Evolutionary conservation across 108 stramenopile species (phyloP), one percentile per base, ranked within the genome.

Genomic region (Halocafeteria seosinensis): DNA sequence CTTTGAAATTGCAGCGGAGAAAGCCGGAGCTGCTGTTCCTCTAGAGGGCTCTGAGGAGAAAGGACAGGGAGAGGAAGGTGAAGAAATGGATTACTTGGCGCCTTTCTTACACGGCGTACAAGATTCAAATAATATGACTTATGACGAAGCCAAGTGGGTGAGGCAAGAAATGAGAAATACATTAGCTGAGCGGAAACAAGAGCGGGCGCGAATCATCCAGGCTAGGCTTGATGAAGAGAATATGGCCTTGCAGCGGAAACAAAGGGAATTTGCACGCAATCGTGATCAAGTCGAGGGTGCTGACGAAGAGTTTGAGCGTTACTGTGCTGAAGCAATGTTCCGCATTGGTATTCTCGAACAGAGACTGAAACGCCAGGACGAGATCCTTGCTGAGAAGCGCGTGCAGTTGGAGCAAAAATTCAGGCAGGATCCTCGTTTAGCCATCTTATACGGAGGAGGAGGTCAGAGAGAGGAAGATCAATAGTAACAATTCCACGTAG

Each of bases 201-300:
- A 84, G 51, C 79, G 86, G 55, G 83, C 81, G 0, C 79, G 78
- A 36, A 83, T 87, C 35, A 84, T 84, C 38, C 78, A 80, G 75
- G 67, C 67, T 60, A 61, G 74, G n/a, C 61, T 84, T 50, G 69
- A 79, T 37, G 83, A 75, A 11, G 83, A 84, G 61, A 80, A 79
- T 25, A 38, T 68, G 27, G 70, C 66, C 37, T 71, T 84, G 23
- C 65, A 71, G 29, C 69, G 74, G 75, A 38, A 63, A 31, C 74
- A 78, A 65, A 74, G 75, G 1, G 61, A 63, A 0, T 82, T 80
- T 37, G 74, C 78, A 62, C 63, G 83, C 0, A 72, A 64, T 71
- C 50, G 61, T 47, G 75, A 71, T 52, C 53, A 65, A 36, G 72
- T 55, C 33, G 77, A 62, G 3, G 73, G 67, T 37, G 73, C 77